Conservation (phyloP, 345 rosid species). For the Ricinus communis region DNA sequence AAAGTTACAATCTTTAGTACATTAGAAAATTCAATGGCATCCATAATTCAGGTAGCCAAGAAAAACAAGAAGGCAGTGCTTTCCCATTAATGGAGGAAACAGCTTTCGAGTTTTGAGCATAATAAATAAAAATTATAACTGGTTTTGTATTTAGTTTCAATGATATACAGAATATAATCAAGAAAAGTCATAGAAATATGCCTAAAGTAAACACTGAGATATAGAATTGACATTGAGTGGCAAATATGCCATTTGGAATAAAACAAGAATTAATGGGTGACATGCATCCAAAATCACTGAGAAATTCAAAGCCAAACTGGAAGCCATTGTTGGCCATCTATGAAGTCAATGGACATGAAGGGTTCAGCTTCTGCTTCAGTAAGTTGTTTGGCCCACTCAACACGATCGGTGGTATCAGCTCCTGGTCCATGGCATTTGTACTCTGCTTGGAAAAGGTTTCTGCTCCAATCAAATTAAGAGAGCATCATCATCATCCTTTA, state of each 20-base stretch:
- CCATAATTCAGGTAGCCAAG: too few relatives aligned
- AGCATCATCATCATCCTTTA: too few relatives aligned
- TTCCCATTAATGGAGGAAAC: too few relatives aligned
- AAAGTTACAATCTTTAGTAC: too few relatives aligned
- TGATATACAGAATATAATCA: too few relatives aligned
- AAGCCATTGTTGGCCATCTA: conserved; percentile 77
- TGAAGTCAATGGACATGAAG: conserved; percentile 62
- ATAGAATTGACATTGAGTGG: background rate
- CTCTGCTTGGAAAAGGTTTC: conserved; percentile 68
- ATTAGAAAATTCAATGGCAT: too few relatives aligned
- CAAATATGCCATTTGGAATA: background rate
- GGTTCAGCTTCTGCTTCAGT: conserved; percentile 54
- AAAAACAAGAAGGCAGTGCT: too few relatives aligned
- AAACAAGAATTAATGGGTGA: background rate
- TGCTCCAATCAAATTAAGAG: conserved; percentile 15
- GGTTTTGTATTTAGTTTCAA: too few relatives aligned
- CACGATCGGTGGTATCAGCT: conserved; percentile 42
- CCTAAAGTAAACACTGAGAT: too few relatives aligned
- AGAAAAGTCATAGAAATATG: too few relatives aligned
- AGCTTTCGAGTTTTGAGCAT: too few relatives aligned
- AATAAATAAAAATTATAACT: too few relatives aligned
- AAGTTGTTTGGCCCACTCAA: conserved; percentile 65
- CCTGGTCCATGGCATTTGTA: conserved; percentile 80
- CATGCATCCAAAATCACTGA: background rate
- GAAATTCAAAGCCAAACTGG: conserved; percentile 47